phyloP scores from a whole-genome alignment of 202 grass and related monocot species.

The Panicum virgatum region DNA sequence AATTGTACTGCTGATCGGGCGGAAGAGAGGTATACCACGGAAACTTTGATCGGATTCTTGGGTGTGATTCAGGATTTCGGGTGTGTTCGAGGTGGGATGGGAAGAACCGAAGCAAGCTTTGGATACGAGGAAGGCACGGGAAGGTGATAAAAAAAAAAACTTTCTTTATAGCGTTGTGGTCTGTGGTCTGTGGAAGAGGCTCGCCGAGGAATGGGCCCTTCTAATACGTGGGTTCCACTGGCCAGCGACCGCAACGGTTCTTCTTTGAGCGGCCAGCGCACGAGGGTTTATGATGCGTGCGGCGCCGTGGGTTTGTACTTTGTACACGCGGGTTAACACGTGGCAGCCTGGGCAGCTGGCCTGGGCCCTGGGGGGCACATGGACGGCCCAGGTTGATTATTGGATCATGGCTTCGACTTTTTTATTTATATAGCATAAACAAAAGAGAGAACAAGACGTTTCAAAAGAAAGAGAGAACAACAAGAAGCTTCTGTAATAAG shows the following conservation, averaged over 20 bases:
- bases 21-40: neutral
- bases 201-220: neutral
- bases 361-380: neutral
- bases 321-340: neutral
- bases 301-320: constrained; percentile 40
- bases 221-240: neutral
- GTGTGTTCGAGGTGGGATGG: neutral
- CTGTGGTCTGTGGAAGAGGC: neutral
- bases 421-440: neutral
- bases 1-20: neutral
- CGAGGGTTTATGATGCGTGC: neutral
- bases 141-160: constrained; percentile 14
- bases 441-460: too few relatives aligned
- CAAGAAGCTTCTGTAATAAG: neutral
- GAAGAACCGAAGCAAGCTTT: neutral
- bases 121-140: constrained; percentile 16
- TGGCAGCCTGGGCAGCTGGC: neutral
- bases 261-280: too few relatives aligned
- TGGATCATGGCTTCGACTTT: neutral
- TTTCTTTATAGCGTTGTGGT: constrained; percentile 31
- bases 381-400: neutral
- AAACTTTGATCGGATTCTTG: constrained; percentile 2
- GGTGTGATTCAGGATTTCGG: constrained; percentile 16
- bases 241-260: neutral
- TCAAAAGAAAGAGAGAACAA: too few relatives aligned